Evolutionary conservation across 768 basidiomycete genomes (phyloP).

Genomic region (Flagelloscypha sp.): DNA sequence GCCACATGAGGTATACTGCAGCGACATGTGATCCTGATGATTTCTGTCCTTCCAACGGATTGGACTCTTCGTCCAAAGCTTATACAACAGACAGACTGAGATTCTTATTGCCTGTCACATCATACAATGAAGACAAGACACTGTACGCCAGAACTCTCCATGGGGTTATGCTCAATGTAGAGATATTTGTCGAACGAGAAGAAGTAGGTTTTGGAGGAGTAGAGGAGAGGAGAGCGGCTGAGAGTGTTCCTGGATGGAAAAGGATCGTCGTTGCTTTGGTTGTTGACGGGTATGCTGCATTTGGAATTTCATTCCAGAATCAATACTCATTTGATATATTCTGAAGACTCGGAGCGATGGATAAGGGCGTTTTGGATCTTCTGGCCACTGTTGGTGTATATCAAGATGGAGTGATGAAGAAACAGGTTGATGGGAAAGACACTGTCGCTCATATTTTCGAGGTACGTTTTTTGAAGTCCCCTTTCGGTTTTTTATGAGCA

Average conservation of each 20-base stretch:
- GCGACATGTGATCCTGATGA: conserved; percentile 57
- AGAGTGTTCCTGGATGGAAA: conserved; percentile 43
- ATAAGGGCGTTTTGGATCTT: conserved; percentile 45
- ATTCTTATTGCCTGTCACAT: conserved; percentile 64
- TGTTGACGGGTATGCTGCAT: conserved; percentile 39
- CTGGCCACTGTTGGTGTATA: conserved; percentile 46
- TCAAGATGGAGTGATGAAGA: conserved; percentile 54
- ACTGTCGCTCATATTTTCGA: conserved; percentile 64
- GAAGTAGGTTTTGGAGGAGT: conserved; percentile 43
- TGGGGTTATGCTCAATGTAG: conserved; percentile 59
- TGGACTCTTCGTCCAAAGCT: conserved; percentile 48
- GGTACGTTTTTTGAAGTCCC: conserved; percentile 22
- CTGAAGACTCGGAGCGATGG: conserved; percentile 51
- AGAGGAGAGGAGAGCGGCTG: conserved; percentile 13
- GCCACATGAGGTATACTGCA: conserved; percentile 44
- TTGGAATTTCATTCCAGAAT: no score
- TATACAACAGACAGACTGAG: conserved; percentile 54
- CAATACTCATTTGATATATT: no score
- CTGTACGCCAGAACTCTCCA: conserved; percentile 47
- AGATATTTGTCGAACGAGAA: conserved; percentile 53
- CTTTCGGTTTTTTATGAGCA: neutral
- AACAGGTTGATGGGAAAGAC: conserved; percentile 50
- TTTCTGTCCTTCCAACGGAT: conserved; percentile 39
- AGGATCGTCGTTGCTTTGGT: conserved; percentile 56
- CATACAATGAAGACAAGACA: conserved; percentile 57